These are phyloP conservation scores for Cladosporium austrohemisphaericum DNA, from an alignment of 2,329 filamentous ascomycete genomes.

Conservation along the genomic window DNA sequence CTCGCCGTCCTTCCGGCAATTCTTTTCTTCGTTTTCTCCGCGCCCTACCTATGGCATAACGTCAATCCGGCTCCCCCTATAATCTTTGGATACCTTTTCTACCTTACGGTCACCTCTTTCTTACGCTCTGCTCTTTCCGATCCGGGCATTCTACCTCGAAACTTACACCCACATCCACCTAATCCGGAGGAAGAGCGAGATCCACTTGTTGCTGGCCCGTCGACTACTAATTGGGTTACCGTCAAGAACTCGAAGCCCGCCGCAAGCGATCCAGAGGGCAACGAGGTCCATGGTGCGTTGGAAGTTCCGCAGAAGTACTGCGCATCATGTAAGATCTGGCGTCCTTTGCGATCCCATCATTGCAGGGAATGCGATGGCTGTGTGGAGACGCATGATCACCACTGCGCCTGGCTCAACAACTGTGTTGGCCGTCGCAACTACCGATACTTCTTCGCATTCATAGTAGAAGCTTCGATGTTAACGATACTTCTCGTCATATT, in stretches of 20 bases:
- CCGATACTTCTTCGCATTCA: slow-evolving; percentile 93
- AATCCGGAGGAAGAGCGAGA: slow-evolving; percentile 67
- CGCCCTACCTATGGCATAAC: slow-evolving; percentile 79
- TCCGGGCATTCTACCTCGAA: slow-evolving; percentile 88
- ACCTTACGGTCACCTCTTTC: slow-evolving; percentile 88
- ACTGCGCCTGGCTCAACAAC: slow-evolving; percentile 99
- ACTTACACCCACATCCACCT: slow-evolving; percentile 84
- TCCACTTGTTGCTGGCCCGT: slow-evolving; percentile 73
- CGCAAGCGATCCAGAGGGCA: slow-evolving; percentile 17
- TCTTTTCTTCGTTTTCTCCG: slow-evolving; percentile 83
- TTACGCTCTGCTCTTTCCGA: slow-evolving; percentile 88
- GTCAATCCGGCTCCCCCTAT: slow-evolving; percentile 86
- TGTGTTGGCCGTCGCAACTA: slow-evolving; percentile 97
- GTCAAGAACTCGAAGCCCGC: slow-evolving; percentile 44
- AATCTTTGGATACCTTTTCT: slow-evolving; percentile 85
- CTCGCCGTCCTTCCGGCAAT: slow-evolving; percentile 73
- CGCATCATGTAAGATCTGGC: slow-evolving; percentile 96
- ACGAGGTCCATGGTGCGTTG: slow-evolving; percentile 62
- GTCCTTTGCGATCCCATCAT: slow-evolving; percentile 90
- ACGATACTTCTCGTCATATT: slow-evolving; percentile 71
- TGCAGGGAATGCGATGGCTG: slow-evolving; percentile 97
- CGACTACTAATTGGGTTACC: slow-evolving; percentile 90
- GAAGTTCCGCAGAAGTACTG: slow-evolving; percentile 98
- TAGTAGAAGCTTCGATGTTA: slow-evolving; percentile 73
- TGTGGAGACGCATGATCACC: slow-evolving; percentile 94